Evolutionary conservation across 1,284 basidiomycete genomes (phyloP), one percentile per base, ranked within the genome.

Genomic region (Rhodotorula sp.): DNA sequence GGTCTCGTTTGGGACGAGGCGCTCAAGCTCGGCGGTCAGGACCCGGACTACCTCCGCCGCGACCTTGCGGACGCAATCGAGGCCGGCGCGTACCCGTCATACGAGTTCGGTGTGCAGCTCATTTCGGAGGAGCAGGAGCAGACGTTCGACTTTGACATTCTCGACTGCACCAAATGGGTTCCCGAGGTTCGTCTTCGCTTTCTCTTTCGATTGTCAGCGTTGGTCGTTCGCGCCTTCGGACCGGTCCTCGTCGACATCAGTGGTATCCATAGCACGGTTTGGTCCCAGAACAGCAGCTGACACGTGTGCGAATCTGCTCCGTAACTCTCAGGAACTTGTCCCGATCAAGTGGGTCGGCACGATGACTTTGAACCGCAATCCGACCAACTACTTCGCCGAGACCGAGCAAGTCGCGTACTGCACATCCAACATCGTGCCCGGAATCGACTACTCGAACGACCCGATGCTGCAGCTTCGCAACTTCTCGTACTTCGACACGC

Each of bases 1-100:
- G 89, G 87, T 68, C 81, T 93, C n/a, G 82, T 88, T 18, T 93
- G 91, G 91, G 91, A 93, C 71, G 91, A 93, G 77, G 89, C 89
- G 0, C 82, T 93, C 69, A 93, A 93, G 79, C 85, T 93, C 59
- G 79, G 79, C n/a, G 91, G 91, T 3, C 90, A 90, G 77, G 89
- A 91, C 79, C 88, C 89, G 12, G 64, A 75, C 60, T 77, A 51
- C 61, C 71, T 69, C 20, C 67, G 72, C 22, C 57, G 65, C 44
- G 56, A 69, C 44, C 64, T 73, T 10, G 60, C 68, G 15, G 77
- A 76, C 76, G 90, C 91, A 6, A 91, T 93, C 70, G 82, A 86
- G 49, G 84, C 83, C 44, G 89, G 88, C 2, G 83, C 84, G 0
- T 87, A 83, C 76, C 86, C 91, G 12, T 88, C 85, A 77, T 94